Conservation (phyloP, 148 eudicot species). For the Rhododendron henanense region DNA sequence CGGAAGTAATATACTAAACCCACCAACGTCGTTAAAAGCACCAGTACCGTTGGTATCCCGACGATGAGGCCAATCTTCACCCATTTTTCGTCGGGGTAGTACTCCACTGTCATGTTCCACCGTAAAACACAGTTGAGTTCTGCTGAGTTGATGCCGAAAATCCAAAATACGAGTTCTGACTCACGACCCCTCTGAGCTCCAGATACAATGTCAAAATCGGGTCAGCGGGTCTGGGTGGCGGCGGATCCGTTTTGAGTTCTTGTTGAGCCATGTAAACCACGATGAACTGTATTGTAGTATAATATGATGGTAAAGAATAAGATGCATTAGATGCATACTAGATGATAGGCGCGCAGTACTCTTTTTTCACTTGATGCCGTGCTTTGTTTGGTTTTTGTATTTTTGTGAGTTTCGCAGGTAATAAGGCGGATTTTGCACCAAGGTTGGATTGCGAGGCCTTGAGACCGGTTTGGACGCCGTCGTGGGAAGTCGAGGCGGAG, state of each 20-base stretch:
- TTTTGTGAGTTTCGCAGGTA: too few species aligned
- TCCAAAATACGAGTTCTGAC: conserved; percentile 61
- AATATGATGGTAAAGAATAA: too few species aligned
- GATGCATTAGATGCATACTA: too few species aligned
- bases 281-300: conserved; percentile 8
- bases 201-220: conserved; percentile 28
- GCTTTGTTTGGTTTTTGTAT: too few species aligned
- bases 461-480: too few species aligned
- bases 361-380: too few species aligned
- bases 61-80: conserved; percentile 12
- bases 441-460: too few species aligned
- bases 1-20: conserved; percentile 11
- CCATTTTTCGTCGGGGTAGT: conserved; percentile 2
- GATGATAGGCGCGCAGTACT: too few species aligned
- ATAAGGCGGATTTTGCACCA: too few species aligned
- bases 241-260: not conserved
- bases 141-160: conserved; percentile 45
- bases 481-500: too few species aligned
- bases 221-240: conserved; percentile 44
- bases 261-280: conserved; percentile 49
- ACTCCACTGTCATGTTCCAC: conserved; percentile 77
- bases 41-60: conserved; percentile 14
- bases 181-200: conserved; percentile 21
- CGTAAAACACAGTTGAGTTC: conserved; percentile 66
- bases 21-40: conserved; percentile 18